These are phyloP conservation scores for rapeseed (Brassica napus) DNA, from an alignment of 345 rosid species.

Conservation along the genomic window Da-Ae NC_063434.1:26904501-26905000, in stretches of 20 bases:
- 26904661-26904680: constrained; percentile 78
- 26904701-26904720: neutral
- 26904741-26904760: constrained; percentile 33
- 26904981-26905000: constrained; percentile 34
- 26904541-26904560: constrained; percentile 7
- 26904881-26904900: constrained; percentile 99
- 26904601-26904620: constrained; percentile 95
- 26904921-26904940: constrained; percentile 8
- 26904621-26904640: constrained; percentile 77
- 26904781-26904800: constrained; percentile 34
- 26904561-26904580: constrained; percentile 5
- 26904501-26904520: constrained; percentile 44
- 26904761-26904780: constrained; percentile 20
- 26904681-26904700: constrained; percentile 77
- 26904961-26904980: neutral
- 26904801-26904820: neutral
- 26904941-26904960: constrained; percentile 1
- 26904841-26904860: constrained; percentile 96
- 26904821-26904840: constrained; percentile 68
- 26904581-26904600: constrained; percentile 55
- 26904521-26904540: constrained; percentile 24
- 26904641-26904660: constrained; percentile 98
- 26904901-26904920: constrained; percentile 47
- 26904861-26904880: constrained; percentile 86
- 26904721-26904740: neutral